phyloP scores from a whole-genome alignment of 345 rosid species.

The Salix viminalis region DNA sequence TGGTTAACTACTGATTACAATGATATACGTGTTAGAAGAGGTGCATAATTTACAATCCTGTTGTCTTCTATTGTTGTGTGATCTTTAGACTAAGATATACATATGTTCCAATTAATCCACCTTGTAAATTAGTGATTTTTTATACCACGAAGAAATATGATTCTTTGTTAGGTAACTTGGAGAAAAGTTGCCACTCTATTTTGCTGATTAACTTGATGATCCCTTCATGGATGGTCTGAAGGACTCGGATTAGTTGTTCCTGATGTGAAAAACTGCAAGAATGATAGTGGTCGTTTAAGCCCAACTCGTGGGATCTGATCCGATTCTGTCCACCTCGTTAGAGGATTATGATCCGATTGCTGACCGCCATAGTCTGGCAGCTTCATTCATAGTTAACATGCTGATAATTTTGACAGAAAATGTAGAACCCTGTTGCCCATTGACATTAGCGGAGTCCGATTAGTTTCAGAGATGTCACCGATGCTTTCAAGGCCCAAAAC shows the following conservation, averaged over 20 bases:
- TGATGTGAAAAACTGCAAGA: too few species aligned
- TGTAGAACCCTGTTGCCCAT: too few species aligned
- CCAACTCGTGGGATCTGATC: neutral
- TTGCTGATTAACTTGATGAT: neutral
- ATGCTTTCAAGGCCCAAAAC: too few species aligned
- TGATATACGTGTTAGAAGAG: neutral
- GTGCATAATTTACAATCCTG: neutral
- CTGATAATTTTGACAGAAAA: too few species aligned
- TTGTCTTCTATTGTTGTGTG: constrained; percentile 10
- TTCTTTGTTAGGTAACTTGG: neutral
- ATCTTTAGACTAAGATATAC: neutral
- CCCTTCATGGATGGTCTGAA: neutral
- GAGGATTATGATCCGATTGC: too few species aligned
- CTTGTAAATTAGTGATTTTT: neutral
- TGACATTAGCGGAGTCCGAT: too few species aligned
- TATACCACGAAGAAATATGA: neutral
- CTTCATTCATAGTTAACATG: too few species aligned
- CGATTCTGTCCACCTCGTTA: neutral
- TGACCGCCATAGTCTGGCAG: too few species aligned
- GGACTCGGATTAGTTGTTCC: neutral
- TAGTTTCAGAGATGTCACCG: too few species aligned
- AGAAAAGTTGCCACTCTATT: neutral
- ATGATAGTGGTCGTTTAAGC: neutral
- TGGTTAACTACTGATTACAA: neutral
- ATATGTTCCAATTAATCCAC: neutral